phyloP scores from a whole-genome alignment of 352 stramenopile genomes.

The Globisporangium uncinulatum region DNA sequence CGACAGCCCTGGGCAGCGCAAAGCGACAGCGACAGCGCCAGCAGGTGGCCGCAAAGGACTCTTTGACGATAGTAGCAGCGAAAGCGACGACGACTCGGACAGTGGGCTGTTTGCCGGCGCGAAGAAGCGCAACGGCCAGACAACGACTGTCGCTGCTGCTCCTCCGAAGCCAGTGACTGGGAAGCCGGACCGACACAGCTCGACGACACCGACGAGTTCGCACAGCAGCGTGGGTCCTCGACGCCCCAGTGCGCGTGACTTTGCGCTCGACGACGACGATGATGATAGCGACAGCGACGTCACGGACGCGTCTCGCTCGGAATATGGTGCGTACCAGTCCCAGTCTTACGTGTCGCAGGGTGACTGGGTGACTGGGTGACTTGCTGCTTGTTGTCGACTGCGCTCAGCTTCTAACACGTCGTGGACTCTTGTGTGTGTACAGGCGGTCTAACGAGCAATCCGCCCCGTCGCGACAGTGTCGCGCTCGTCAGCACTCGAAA shows the following conservation, averaged over 20 bases:
- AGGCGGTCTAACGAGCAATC: neutral
- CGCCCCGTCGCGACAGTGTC: conserved; percentile 6
- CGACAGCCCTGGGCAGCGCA: conserved; percentile 2
- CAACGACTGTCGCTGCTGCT: conserved; percentile 6
- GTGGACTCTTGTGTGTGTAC: neutral
- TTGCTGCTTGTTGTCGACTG: neutral
- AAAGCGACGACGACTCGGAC: conserved; percentile 39
- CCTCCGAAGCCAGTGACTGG: conserved; percentile 9
- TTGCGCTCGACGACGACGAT: conserved; percentile 22
- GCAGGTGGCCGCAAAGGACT: conserved; percentile 45
- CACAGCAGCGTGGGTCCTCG: conserved; percentile 3
- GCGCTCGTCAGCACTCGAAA: conserved; percentile 2
- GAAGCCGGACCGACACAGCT: conserved; percentile 10
- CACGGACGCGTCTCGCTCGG: conserved; percentile 10
- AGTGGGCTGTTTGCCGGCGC: conserved; percentile 39
- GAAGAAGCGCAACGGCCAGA: conserved; percentile 8
- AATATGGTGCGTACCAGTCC: conserved; percentile 5
- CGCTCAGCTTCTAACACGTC: too few species aligned
- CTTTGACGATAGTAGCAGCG: conserved; percentile 77
- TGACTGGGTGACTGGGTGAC: neutral
- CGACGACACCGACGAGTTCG: conserved; percentile 13
- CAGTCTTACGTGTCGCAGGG: neutral
- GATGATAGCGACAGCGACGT: conserved; percentile 9
- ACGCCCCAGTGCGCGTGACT: neutral
- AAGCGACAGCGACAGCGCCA: conserved; percentile 19